Evolutionary conservation across 441 rosid genomes (phyloP).

Genomic region (Pelargonium citronellum): DNA sequence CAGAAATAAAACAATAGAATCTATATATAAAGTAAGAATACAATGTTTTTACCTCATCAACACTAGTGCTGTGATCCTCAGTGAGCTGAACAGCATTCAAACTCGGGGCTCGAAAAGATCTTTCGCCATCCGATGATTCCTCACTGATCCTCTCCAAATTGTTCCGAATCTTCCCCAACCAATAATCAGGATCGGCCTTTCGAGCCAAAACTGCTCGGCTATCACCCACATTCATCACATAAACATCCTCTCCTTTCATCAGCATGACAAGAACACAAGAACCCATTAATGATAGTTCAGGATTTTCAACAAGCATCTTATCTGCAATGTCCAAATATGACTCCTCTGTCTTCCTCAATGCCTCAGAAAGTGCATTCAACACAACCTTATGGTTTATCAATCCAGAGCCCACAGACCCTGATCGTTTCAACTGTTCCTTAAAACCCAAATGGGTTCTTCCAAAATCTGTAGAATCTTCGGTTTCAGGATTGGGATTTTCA

Average conservation of each 20-base stretch:
- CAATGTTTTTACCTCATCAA: conserved; percentile 38
- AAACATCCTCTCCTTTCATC: conserved; percentile 50
- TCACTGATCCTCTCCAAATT: conserved; percentile 73
- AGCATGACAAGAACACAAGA: conserved; percentile 80
- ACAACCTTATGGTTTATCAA: conserved; percentile 54
- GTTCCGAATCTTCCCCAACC: conserved; percentile 56
- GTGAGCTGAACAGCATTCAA: conserved; percentile 55
- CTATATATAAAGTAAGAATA: neutral
- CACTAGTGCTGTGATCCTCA: conserved; percentile 62
- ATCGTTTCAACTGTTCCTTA: conserved; percentile 52
- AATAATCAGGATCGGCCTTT: conserved; percentile 46
- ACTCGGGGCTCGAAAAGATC: conserved; percentile 26
- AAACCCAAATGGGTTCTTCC: conserved; percentile 15
- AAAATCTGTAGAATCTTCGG: no score
- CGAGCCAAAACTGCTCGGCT: conserved; percentile 75
- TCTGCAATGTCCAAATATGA: conserved; percentile 61
- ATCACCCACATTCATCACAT: conserved; percentile 59
- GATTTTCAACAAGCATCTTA: conserved; percentile 70
- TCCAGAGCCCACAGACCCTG: conserved; percentile 25
- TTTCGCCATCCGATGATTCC: conserved; percentile 57
- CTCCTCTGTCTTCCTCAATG: conserved; percentile 65
- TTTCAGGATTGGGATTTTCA: no score
- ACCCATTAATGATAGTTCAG: conserved; percentile 78
- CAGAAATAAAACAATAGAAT: no score
- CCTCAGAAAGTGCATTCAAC: conserved; percentile 60